Evolutionary conservation across 495 filamentous ascomycete species (phyloP).

Genomic region (Letharia lupina): DNA sequence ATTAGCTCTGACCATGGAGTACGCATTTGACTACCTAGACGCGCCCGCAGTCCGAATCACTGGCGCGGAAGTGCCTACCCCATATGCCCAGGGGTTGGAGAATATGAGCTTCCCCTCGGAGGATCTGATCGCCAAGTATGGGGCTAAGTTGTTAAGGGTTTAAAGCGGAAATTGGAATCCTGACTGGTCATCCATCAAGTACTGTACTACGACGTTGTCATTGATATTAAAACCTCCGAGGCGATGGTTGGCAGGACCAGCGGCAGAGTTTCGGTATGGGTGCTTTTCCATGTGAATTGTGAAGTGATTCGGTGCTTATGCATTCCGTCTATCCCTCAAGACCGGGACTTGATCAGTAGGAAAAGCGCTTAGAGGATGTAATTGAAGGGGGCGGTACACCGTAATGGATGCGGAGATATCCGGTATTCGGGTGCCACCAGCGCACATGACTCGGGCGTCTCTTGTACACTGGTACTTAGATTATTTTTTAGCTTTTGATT

Average conservation of each 20-base stretch:
- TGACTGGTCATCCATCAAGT: neutral
- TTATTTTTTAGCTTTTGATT: too few relatives aligned
- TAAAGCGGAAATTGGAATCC: neutral
- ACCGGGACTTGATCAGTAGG: neutral
- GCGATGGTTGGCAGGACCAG: neutral
- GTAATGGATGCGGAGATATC: neutral
- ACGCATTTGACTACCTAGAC: slow-evolving; percentile 94
- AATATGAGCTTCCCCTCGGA: slow-evolving; percentile 87
- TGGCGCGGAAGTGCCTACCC: slow-evolving; percentile 92
- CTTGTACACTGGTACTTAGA: neutral
- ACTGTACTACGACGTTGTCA: neutral
- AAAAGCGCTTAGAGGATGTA: neutral
- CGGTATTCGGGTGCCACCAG: neutral
- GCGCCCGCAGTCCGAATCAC: slow-evolving; percentile 88
- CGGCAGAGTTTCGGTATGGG: neutral
- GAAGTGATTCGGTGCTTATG: neutral
- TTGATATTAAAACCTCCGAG: neutral
- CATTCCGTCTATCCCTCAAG: neutral
- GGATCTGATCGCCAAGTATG: slow-evolving; percentile 69
- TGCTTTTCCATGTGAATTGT: neutral
- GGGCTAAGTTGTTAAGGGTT: slow-evolving; percentile 73
- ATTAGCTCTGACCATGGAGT: slow-evolving; percentile 90
- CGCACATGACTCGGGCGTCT: neutral
- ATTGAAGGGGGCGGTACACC: neutral
- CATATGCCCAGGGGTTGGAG: slow-evolving; percentile 82